Evolutionary conservation across 2,329 filamentous ascomycete species (phyloP), one percentile per base, ranked within the genome.

Genomic region (Eutypa lata): DNA sequence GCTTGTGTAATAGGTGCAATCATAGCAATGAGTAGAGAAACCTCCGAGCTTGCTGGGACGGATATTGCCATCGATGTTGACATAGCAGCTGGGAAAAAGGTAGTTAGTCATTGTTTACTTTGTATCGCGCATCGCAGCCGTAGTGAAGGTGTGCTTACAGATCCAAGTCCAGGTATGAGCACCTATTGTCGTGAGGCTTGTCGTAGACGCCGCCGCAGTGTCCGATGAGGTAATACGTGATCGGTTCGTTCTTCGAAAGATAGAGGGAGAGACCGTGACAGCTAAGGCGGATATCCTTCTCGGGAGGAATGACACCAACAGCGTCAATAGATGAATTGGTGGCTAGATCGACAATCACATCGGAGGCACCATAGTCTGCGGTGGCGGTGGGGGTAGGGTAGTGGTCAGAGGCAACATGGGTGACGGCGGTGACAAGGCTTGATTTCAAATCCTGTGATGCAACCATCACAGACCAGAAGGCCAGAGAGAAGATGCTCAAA

Each of bases 111-210:
- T 19, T 3, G n/a, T 24, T 3, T 33, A 14, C 35, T 10, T 35
- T 26, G 13, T 38, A 38, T 18, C 18, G 19, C 4, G 6, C 7
- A 45, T 31, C 24, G 4, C 22, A n/a, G 11, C 24, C 11, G 22
- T 40, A 40, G 14, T 26, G 7, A 21, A 14, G 5, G n/a, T 19
- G 19, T 24, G 24, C 51, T 45, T 48, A 58, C 52, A 58, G 51
- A 51, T 35, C 48, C 6, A 58, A 51, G 37, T 56, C 53, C 6
- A 58, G 48, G 48, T 47, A 56, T 1, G 56, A 58, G 50, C 56
- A 58, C 19, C 54, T 47, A 11, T 43, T 40, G 6, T n/a, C 24
- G n/a, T 35, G 13, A 10, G 19, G 3, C 7, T 50, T 45, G 6
- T 49, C 24, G 19, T 54, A 58, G 3, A 49, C 7, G 14, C 49